phyloP scores from a whole-genome alignment of 1,284 basidiomycete species.

The Cutaneotrichosporon dermatis region DNA sequence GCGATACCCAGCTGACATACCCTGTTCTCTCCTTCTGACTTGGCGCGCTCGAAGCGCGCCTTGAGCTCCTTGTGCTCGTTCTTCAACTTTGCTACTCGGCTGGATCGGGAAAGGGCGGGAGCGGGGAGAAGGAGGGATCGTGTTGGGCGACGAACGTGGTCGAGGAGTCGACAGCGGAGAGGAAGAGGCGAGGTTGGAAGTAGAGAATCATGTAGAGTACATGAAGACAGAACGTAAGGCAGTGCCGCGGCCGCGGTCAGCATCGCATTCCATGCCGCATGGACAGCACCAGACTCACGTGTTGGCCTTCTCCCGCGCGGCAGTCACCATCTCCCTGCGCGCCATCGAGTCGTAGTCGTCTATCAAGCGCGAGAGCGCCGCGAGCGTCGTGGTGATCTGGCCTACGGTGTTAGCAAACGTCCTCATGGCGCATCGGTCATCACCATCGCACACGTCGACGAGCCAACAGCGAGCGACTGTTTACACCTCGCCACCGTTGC shows the following conservation, averaged over 20 bases:
- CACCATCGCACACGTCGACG: too few species aligned
- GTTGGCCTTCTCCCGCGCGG: constrained; percentile 89
- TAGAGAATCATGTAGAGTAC: too few species aligned
- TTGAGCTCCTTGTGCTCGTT: constrained; percentile 50
- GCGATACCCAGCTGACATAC: constrained; percentile 17
- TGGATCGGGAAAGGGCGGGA: constrained; percentile 17
- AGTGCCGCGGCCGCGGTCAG: neutral
- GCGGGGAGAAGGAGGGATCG: neutral
- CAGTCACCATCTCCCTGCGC: constrained; percentile 85
- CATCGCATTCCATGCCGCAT: neutral
- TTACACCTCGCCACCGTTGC: neutral
- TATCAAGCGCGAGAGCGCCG: constrained; percentile 85
- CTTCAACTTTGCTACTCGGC: constrained; percentile 50
- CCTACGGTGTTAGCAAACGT: constrained; percentile 53
- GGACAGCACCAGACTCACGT: constrained; percentile 56
- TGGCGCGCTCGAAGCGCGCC: constrained; percentile 50
- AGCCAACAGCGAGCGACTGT: neutral
- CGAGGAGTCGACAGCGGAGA: neutral
- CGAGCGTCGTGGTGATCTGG: constrained; percentile 87
- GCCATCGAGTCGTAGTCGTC: constrained; percentile 97
- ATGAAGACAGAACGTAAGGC: neutral
- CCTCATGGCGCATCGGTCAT: neutral
- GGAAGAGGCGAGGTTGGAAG: neutral
- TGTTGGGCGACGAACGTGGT: neutral
- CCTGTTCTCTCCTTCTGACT: constrained; percentile 41